phyloP scores from a whole-genome alignment of 345 rosid species.

The Eucalyptus rudis region DNA sequence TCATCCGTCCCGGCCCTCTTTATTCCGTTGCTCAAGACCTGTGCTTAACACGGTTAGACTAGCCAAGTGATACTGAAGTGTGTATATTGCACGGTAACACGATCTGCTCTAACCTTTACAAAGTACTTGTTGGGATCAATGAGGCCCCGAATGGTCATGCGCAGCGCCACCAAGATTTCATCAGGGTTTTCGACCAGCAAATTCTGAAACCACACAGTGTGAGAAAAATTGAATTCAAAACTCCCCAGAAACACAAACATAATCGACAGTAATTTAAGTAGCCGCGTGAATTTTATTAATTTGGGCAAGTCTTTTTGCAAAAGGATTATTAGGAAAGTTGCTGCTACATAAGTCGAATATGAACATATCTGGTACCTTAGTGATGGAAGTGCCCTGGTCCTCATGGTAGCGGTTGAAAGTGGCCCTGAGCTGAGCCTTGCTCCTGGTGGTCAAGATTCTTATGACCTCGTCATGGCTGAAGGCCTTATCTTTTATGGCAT shows the following conservation, averaged over 20 bases:
- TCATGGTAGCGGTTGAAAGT: conserved; percentile 47
- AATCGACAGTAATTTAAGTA: background rate
- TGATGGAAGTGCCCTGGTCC: conserved; percentile 28
- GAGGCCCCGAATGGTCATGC: conserved; percentile 26
- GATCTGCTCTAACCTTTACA: conserved; percentile 27
- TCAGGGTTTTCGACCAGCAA: background rate
- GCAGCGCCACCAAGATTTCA: conserved; percentile 5
- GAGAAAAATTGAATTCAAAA: background rate
- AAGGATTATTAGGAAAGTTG: background rate
- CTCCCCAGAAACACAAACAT: background rate
- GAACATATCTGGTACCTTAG: conserved; percentile 14
- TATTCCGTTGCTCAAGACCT: conserved; percentile 52
- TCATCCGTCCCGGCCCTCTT: conserved; percentile 69
- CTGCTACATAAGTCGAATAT: background rate
- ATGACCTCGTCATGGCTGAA: conserved; percentile 38
- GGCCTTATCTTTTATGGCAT: conserved; percentile 27
- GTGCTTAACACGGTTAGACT: background rate
- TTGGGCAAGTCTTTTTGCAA: background rate
- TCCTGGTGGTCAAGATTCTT: conserved; percentile 47
- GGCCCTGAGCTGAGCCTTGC: conserved; percentile 48
- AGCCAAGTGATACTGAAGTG: background rate
- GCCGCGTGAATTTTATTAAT: background rate
- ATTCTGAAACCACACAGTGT: conserved; percentile 8
- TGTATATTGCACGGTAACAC: background rate
- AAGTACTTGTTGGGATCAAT: conserved; percentile 28